Evolutionary conservation across 2,329 filamentous ascomycete genomes (phyloP).

Genomic region (Dactylellina drechsleri): DNA sequence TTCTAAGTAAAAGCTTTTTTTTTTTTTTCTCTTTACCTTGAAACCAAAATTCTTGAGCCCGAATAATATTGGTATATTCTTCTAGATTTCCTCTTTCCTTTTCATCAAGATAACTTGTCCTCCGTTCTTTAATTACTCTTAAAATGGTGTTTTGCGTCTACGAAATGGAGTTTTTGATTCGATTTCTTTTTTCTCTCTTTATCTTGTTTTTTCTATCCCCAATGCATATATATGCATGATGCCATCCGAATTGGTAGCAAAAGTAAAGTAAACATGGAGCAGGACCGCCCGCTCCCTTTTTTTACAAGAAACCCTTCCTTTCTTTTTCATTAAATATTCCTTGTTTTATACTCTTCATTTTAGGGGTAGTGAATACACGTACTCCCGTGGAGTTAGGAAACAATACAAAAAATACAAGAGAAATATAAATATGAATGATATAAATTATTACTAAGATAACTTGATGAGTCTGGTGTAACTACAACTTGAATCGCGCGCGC

Average conservation of each 20-base stretch:
- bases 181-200: not conserved
- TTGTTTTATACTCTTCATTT: too few species aligned
- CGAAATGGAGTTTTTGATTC: conserved; percentile 6
- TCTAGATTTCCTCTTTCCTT: not conserved
- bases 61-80: not conserved
- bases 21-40: conserved; percentile 6
- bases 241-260: not conserved
- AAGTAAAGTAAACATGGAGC: not conserved
- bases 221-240: not conserved
- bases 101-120: not conserved
- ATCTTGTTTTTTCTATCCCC: not conserved
- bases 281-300: not conserved
- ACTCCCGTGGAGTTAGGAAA: too few species aligned
- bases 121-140: not conserved
- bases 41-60: not conserved
- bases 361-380: too few species aligned
- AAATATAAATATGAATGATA: too few species aligned
- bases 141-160: conserved; percentile 3
- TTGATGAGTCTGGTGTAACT: too few species aligned
- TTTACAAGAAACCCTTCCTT: too few species aligned
- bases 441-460: too few species aligned
- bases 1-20: conserved; percentile 25
- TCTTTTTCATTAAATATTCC: too few species aligned
- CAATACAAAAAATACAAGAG: too few species aligned
- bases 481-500: too few species aligned